These are phyloP conservation scores for Friedmanniomyces endolithicus DNA, from an alignment of 495 filamentous ascomycete species.

Conservation along the genomic window DNA sequence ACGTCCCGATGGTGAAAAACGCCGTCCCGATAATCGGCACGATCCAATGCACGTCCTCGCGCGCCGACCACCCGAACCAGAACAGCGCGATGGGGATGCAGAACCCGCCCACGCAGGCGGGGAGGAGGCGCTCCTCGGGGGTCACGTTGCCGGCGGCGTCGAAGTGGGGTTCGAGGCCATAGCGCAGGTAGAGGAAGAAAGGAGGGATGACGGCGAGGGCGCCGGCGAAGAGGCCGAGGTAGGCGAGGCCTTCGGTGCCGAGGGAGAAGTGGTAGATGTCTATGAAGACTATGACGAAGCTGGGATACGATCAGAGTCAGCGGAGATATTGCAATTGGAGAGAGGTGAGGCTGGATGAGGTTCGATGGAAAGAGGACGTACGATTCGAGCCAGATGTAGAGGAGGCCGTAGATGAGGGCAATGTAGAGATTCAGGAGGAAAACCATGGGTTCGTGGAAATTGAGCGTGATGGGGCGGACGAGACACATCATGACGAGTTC, in stretches of 20 bases:
- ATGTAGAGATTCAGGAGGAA: conserved; percentile 43
- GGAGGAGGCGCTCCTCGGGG: conserved; percentile 35
- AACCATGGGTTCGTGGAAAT: conserved; percentile 39
- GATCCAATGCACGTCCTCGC: conserved; percentile 39
- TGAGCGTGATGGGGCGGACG: conserved; percentile 32
- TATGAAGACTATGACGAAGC: conserved; percentile 41
- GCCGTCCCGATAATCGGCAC: conserved; percentile 41
- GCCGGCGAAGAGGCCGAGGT: conserved; percentile 39
- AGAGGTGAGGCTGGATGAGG: no score
- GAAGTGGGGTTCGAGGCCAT: conserved; percentile 32
- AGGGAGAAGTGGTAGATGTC: conserved; percentile 39
- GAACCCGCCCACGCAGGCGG: conserved; percentile 36
- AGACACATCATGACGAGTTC: conserved; percentile 31
- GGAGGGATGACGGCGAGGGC: conserved; percentile 31
- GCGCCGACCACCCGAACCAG: conserved; percentile 36
- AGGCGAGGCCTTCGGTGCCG: conserved; percentile 37
- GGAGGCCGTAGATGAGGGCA: conserved; percentile 40
- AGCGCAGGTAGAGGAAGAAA: conserved; percentile 38
- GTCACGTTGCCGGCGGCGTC: conserved; percentile 32
- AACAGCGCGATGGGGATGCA: conserved; percentile 38
- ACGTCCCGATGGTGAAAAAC: conserved; percentile 41
- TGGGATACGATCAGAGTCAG: not conserved
- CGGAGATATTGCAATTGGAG: no score
- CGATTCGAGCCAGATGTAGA: conserved; percentile 47
- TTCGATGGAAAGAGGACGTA: not conserved